These are phyloP conservation scores for Talaromyces sp. DNA, from an alignment of 2,329 filamentous ascomycete species.

Conservation along the genomic window DNA sequence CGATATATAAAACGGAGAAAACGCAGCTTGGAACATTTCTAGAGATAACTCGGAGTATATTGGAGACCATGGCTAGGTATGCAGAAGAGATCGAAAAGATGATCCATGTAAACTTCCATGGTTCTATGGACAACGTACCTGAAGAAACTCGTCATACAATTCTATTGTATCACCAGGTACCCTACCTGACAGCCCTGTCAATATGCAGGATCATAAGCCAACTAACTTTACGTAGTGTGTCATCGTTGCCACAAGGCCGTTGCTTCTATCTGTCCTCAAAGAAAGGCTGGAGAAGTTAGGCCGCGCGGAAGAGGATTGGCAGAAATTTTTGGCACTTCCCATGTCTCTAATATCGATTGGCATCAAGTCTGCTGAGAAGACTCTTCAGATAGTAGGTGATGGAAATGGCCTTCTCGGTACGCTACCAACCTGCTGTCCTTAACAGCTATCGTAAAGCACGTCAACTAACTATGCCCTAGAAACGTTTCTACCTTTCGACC, in stretches of 20 bases:
- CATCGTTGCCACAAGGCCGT: conserved; percentile 11
- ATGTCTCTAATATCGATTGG: conserved; percentile 35
- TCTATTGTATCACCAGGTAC: conserved; percentile 37
- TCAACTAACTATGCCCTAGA: conserved; percentile 19
- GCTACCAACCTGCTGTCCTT: not conserved
- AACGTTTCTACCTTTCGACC: conserved; percentile 31
- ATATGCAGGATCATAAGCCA: not conserved
- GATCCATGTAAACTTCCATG: conserved; percentile 29
- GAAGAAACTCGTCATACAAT: conserved; percentile 36
- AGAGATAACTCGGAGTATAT: conserved; percentile 31
- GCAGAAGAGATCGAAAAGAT: conserved; percentile 38
- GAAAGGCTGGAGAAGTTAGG: conserved; percentile 23
- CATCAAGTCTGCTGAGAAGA: conserved; percentile 40
- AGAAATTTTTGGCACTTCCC: conserved; percentile 29
- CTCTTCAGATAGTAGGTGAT: conserved; percentile 33
- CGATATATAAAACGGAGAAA: conserved; percentile 33
- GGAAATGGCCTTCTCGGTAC: conserved; percentile 35
- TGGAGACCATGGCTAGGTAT: conserved; percentile 34
- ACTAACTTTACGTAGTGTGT: conserved; percentile 17
- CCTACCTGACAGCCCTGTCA: not conserved
- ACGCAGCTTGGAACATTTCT: conserved; percentile 32
- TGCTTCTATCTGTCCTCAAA: conserved; percentile 15
- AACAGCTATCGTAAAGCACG: not conserved
- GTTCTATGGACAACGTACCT: conserved; percentile 32
- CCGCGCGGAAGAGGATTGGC: conserved; percentile 22